Evolutionary conservation across 2,329 filamentous ascomycete genomes (phyloP).

Genomic region (Botrytis medusae): DNA sequence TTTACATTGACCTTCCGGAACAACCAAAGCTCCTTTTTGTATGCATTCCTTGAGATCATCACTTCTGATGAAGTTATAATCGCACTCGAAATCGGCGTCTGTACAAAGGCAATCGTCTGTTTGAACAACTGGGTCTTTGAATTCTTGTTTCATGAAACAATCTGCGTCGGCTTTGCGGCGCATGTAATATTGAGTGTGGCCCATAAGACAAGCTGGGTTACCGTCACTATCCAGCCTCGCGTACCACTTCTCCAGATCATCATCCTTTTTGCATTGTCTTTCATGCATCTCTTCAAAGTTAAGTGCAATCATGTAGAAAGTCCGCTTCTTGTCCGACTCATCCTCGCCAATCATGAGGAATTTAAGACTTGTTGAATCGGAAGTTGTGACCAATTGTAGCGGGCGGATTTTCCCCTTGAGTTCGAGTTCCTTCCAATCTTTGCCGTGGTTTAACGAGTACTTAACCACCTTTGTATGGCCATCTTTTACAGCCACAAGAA

Average conservation of each 20-base stretch:
- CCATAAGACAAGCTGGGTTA: conserved; percentile 89
- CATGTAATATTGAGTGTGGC: conserved; percentile 83
- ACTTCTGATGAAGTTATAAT: conserved; percentile 80
- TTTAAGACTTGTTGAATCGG: conserved; percentile 89
- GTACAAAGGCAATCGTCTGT: conserved; percentile 79
- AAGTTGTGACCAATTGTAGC: conserved; percentile 77
- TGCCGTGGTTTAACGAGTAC: conserved; percentile 89
- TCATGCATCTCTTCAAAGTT: conserved; percentile 83
- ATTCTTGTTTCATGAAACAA: conserved; percentile 85
- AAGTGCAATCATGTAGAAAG: conserved; percentile 69
- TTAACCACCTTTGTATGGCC: conserved; percentile 57
- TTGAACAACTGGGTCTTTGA: conserved; percentile 71
- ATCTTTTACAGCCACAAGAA: conserved; percentile 80
- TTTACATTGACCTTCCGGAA: conserved; percentile 74
- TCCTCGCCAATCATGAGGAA: conserved; percentile 76
- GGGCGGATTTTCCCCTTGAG: conserved; percentile 71
- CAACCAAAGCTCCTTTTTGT: conserved; percentile 55
- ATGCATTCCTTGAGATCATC: conserved; percentile 69
- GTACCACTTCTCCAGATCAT: conserved; percentile 87
- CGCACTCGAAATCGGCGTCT: conserved; percentile 88
- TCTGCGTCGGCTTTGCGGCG: conserved; percentile 84
- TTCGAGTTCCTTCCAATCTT: conserved; percentile 73
- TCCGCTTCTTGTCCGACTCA: conserved; percentile 48
- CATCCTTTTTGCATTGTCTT: conserved; percentile 74
- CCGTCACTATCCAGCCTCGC: conserved; percentile 79